phyloP scores from a whole-genome alignment of 1,284 basidiomycete species.

The Sporisorium iseilematis-ciliati region DNA sequence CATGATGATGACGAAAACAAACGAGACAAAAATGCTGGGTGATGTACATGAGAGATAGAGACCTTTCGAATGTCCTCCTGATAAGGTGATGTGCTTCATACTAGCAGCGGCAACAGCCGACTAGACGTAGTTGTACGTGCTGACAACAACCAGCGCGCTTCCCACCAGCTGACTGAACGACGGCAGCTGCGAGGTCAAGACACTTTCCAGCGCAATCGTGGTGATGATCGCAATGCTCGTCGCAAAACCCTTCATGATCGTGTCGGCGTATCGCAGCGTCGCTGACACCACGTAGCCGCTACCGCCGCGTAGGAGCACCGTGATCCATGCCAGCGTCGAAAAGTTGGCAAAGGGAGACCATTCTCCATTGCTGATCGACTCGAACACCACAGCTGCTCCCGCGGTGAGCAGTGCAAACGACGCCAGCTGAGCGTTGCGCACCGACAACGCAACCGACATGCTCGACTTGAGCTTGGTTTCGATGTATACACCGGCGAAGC shows the following conservation, averaged over 20 bases:
- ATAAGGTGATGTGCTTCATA: too few relatives aligned
- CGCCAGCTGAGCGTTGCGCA: conserved; percentile 45
- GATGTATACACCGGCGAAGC: conserved; percentile 45
- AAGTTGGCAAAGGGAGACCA: conserved; percentile 33
- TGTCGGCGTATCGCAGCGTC: conserved; percentile 44
- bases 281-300: conserved; percentile 39
- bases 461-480: conserved; percentile 39
- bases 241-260: conserved; percentile 48
- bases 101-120: conserved; percentile 5
- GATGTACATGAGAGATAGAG: too few relatives aligned
- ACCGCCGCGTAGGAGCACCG: conserved; percentile 30
- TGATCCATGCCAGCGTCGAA: conserved; percentile 30
- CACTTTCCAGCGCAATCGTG: conserved; percentile 36
- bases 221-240: conserved; percentile 45
- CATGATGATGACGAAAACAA: too few relatives aligned
- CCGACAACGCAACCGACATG: conserved; percentile 40
- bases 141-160: conserved; percentile 25
- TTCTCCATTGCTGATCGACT: conserved; percentile 8
- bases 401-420: conserved; percentile 30
- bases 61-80: too few relatives aligned
- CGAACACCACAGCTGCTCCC: conserved; percentile 20
- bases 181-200: conserved; percentile 14
- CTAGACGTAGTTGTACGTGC: conserved; percentile 39
- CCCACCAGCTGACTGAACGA: conserved; percentile 26
- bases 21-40: too few relatives aligned